Base-by-base conservation (phyloP, 306 rosid genomes). In the Inga laurina region DNA sequence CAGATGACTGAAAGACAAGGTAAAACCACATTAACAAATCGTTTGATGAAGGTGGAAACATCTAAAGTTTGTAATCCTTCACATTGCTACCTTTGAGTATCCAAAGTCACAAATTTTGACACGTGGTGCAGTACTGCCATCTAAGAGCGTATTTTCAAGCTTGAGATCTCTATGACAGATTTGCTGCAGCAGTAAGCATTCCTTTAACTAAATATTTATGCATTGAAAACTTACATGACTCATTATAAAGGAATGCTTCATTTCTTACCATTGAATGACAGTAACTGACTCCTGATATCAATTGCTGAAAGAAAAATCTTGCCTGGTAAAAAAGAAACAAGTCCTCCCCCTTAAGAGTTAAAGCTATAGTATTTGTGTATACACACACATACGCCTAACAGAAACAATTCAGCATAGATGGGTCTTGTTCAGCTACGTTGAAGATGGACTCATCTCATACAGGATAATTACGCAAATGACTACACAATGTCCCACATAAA, bases 151-250 rank as follows among this genome's bases (percentile, higher is more conserved):
- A 67, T 94, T 94, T 86, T 94, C 98, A 74, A 94, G 98, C 89
- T 94, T 94, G 83, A 94, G 91, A 87, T 94, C 97, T 88, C 98
- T 90, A 68, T 94, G 97, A 84, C 98, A 94, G 61, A 94, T 91
- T 90, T 86, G 90, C 98, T 94, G 93, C 88, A 83, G 56, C 76
- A 72, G 59, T 35, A 77, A 16, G 81, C 83, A 44, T 48, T 78
- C 52, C 65, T 84, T 57, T 41, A 62, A 52, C 54, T 61, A 81
- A 45, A 65, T 54, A 35, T 49, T 16, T 67, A 22, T 35, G 69
- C 82, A 56, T 32, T 49, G 74, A 46, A 49, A 85, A 43, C 52
- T 34, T 37, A 70, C 73, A 41, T 5, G 74, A 62, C 71, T 71
- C 39, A 30, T 37, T 27, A 30, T n/a, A 11, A 70, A 75, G 52